Evolutionary conservation across 192 early-diverging fungal species (phyloP).

Genomic region (Coemansia aciculifera): DNA sequence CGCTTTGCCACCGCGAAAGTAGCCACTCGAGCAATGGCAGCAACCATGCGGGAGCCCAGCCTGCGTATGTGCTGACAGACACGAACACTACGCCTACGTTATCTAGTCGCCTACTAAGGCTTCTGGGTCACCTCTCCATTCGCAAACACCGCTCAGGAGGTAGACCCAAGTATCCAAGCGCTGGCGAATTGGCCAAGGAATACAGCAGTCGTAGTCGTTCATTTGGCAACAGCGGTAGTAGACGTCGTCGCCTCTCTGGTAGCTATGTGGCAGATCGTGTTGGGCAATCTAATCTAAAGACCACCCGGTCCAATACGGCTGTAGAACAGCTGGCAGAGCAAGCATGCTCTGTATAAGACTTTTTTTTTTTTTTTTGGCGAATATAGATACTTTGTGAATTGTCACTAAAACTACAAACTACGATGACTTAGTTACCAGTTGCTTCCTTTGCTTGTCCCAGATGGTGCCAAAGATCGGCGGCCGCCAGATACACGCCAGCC

Average conservation of each 20-base stretch:
- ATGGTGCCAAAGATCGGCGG: conserved; percentile 46
- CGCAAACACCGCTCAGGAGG: conserved; percentile 8
- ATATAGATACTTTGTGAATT: background rate
- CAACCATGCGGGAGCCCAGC: background rate
- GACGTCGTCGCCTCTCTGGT: background rate
- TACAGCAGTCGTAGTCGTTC: conserved; percentile 11
- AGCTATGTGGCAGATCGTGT: background rate
- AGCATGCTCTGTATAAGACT: background rate
- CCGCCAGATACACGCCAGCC: conserved; percentile 50
- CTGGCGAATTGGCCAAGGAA: background rate
- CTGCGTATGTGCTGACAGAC: background rate
- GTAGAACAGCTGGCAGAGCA: conserved; percentile 1
- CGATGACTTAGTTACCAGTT: background rate
- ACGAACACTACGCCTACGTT: background rate
- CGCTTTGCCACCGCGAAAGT: background rate
- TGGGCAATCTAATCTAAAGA: background rate
- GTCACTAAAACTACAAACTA: background rate
- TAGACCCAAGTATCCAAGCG: background rate
- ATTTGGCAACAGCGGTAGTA: conserved; percentile 6
- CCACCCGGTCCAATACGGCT: background rate
- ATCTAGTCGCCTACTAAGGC: conserved; percentile 1
- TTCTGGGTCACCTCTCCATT: conserved; percentile 15
- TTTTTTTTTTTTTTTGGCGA: background rate
- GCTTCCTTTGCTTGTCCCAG: conserved; percentile 30
- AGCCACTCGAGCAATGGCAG: conserved; percentile 5